Percentiles rank a stretch among this genome's conserved stretches.
phyloP scores from a whole-genome alignment of 1,284 basidiomycete species.

The Laetiporus sulphureus region DNA sequence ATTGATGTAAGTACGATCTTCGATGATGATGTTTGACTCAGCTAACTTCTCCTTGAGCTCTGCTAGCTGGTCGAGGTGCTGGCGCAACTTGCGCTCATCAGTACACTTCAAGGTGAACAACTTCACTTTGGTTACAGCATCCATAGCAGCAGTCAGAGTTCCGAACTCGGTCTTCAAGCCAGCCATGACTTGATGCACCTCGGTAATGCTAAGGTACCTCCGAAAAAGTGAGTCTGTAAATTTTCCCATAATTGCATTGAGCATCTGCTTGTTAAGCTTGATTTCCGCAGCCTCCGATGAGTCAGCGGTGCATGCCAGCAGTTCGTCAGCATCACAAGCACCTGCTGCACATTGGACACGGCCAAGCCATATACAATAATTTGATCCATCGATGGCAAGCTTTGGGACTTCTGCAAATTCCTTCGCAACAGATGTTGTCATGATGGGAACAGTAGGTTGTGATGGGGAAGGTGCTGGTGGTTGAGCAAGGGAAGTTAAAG shows the following conservation, averaged over 20 bases:
- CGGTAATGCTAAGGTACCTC: neutral
- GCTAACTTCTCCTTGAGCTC: conserved; percentile 5
- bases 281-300: neutral
- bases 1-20: neutral
- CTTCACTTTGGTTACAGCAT: conserved; percentile 2
- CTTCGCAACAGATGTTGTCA: neutral
- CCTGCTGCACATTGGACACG: no score
- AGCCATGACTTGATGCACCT: conserved; percentile 2
- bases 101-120: conserved; percentile 7
- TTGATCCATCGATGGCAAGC: neutral
- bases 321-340: no score
- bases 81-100: conserved; percentile 5
- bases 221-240: conserved; percentile 7
- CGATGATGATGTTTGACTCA: neutral
- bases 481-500: no score
- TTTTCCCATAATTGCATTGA: conserved; percentile 1
- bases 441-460: neutral
- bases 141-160: conserved; percentile 2
- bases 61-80: conserved; percentile 7
- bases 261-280: conserved; percentile 1
- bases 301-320: neutral
- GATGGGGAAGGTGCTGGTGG: neutral
- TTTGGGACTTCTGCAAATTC: neutral
- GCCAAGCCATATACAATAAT: no score
- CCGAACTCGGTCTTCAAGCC: no score